phyloP scores from a whole-genome alignment of 2,329 filamentous ascomycete genomes.

The Xenosphaeropsis pyriputrescens region DNA sequence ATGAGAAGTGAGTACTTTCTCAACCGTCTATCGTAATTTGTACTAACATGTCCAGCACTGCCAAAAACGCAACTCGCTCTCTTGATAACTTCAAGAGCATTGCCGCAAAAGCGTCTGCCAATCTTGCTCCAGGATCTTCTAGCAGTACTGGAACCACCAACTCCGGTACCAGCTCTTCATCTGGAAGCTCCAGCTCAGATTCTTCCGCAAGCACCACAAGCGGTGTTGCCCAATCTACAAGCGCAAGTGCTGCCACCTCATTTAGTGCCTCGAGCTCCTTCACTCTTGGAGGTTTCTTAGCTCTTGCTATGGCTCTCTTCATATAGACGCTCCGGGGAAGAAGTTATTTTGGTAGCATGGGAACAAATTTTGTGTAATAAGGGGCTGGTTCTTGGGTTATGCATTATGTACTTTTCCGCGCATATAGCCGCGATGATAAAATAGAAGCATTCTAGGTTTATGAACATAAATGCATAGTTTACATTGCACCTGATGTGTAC shows the following conservation, averaged over 20 bases:
- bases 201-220: constrained; percentile 1
- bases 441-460: no score
- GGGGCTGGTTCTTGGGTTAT: no score
- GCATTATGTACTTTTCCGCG: no score
- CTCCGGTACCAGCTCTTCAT: constrained; percentile 4
- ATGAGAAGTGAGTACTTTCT: constrained; percentile 30
- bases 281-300: constrained; percentile 5
- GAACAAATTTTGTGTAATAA: no score
- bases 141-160: constrained; percentile 1
- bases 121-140: constrained; percentile 21
- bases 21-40: no score
- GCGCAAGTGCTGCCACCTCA: neutral
- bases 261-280: neutral
- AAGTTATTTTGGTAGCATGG: no score
- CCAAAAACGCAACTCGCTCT: constrained; percentile 35
- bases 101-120: constrained; percentile 22
- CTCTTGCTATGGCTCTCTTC: constrained; percentile 6
- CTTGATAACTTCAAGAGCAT: constrained; percentile 23
- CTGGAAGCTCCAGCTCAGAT: constrained; percentile 5
- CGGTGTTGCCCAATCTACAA: neutral
- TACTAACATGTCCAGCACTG: constrained; percentile 5
- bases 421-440: no score
- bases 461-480: no score
- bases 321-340: constrained; percentile 1
- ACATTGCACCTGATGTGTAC: no score